These are phyloP conservation scores for Pleurostoma richardsiae DNA, from an alignment of 2,329 filamentous ascomycete species.

Conservation along the genomic window DNA sequence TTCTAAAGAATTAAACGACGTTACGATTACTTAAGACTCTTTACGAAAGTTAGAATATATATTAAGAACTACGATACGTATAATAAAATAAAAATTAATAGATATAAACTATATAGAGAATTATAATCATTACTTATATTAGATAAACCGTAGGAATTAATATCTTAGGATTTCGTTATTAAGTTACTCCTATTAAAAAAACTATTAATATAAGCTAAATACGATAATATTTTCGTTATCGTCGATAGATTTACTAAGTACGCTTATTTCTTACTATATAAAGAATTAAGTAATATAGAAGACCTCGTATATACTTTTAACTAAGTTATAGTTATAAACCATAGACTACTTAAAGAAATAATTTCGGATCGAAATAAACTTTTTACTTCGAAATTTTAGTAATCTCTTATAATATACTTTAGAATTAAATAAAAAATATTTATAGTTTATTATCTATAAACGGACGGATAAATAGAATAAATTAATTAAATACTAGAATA, in stretches of 20 bases:
- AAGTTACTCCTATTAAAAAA: not conserved
- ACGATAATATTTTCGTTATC: not conserved
- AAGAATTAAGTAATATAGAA: conserved; percentile 1
- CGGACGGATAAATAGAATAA: conserved; percentile 6
- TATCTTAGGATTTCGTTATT: not conserved
- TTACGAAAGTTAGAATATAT: not conserved
- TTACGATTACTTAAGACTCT: not conserved
- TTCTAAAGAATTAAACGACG: not conserved
- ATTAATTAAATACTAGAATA: conserved; percentile 8
- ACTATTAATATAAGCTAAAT: not conserved
- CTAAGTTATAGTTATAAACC: conserved; percentile 1
- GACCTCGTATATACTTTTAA: conserved; percentile 2
- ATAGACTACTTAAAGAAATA: conserved; percentile 1
- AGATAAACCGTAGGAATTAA: not conserved
- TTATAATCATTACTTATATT: not conserved
- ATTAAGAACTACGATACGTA: not conserved
- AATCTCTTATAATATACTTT: conserved; percentile 2
- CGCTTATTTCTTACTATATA: conserved; percentile 4
- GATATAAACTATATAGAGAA: not conserved
- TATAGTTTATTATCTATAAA: conserved; percentile 6
- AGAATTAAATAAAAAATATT: conserved; percentile 1
- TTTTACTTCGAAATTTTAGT: conserved; percentile 6
- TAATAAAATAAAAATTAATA: not conserved
- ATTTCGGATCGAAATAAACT: conserved; percentile 5
- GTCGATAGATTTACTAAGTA: conserved; percentile 4